Evolutionary conservation across 805 yeast species (phyloP), one percentile per base, ranked within the genome.

Genomic region (Candida glaebosa): DNA sequence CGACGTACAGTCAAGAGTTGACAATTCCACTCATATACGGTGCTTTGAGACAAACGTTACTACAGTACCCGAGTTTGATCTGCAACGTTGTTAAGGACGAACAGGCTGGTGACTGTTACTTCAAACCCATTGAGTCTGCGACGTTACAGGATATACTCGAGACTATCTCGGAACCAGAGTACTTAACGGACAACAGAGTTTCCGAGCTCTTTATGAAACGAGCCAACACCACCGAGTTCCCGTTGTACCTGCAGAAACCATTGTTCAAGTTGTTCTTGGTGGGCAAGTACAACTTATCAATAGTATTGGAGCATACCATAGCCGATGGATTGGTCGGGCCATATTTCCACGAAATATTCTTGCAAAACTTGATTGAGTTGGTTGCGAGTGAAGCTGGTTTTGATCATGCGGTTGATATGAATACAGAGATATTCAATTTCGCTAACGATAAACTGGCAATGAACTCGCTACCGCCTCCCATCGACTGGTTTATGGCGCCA

Each of bases 291-390:
- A 46, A 55, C 22, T 39, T 67, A 17, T 53, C 58, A 3, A 61
- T 41, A 2, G 52, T 54, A 0, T 57, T 63, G 18, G 74, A 68
- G 38, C 74, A 68, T 46, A 59, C 71, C 4, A 53, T 65, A 10
- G 60, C 60, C n/a, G 73, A 68, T 44, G 73, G 73, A 1, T 49
- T 66, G 5, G 67, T 58, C 7, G 71, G 62, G 0, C 51, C 49
- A 22, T 49, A 50, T 35, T 61, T 67, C 48, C 71, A 67, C 39
- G 67, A 67, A 45, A 51, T 58, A 3, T 54, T 67, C 17, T 46
- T 66, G 30, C 57, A 60, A 14, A 57, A 56, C 34, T 44, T 65
- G 38, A 18, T 26, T 37, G 43, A 38, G 20, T 6, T 22, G 38
- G 38, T 15, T 14, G n/a, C 26, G 12, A 17, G 24, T 9, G 6